Evolutionary conservation across 2,329 filamentous ascomycete species (phyloP).

Genomic region (Pseudocercospora vitis): DNA sequence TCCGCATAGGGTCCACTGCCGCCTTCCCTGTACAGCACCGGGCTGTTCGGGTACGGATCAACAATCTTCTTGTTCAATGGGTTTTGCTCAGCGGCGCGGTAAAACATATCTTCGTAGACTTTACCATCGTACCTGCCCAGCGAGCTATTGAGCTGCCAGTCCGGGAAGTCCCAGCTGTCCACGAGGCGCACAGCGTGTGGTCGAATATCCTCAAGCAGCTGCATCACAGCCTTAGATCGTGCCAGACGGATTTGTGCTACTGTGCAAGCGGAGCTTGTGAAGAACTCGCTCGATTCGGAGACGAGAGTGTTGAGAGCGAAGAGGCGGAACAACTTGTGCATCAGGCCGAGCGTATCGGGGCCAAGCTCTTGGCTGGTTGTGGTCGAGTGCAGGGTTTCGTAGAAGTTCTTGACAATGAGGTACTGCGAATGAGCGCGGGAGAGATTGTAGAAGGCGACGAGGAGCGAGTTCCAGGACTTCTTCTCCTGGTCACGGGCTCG

Average conservation of each 20-base stretch:
- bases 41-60: constrained; percentile 68
- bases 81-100: constrained; percentile 69
- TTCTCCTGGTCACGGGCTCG: constrained; percentile 74
- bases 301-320: constrained; percentile 67
- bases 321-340: constrained; percentile 68
- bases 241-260: constrained; percentile 71
- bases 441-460: constrained; percentile 76
- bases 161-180: constrained; percentile 73
- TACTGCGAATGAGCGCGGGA: constrained; percentile 75
- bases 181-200: constrained; percentile 72
- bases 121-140: constrained; percentile 70
- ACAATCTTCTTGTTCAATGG: constrained; percentile 71
- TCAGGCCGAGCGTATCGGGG: constrained; percentile 55
- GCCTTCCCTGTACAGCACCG: constrained; percentile 62
- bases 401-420: constrained; percentile 77
- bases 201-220: constrained; percentile 68
- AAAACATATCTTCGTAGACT: constrained; percentile 76
- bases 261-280: constrained; percentile 66
- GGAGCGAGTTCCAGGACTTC: constrained; percentile 72
- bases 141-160: constrained; percentile 73
- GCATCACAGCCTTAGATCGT: constrained; percentile 66
- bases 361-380: constrained; percentile 57
- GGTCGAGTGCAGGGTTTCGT: constrained; percentile 63
- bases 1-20: constrained; percentile 38
- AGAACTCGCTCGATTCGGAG: constrained; percentile 70